Conservation (phyloP, 805 yeast genomes). For the Yamadazyma paraphyllophila region DNA sequence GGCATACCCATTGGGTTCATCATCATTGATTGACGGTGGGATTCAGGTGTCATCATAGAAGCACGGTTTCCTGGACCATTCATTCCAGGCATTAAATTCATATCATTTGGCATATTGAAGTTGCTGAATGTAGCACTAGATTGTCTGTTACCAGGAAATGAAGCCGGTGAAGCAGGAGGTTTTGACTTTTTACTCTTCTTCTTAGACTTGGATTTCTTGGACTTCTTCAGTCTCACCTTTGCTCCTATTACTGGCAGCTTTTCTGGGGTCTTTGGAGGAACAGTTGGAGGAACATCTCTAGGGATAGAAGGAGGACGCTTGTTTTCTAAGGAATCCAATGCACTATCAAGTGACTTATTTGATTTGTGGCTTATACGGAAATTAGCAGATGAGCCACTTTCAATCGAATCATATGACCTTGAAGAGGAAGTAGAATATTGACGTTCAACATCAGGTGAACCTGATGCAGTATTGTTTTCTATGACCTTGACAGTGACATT, state of each 20-base stretch:
- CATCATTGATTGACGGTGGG: conserved; percentile 10
- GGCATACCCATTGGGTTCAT: conserved; percentile 6
- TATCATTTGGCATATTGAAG: conserved; percentile 1
- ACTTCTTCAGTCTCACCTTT: background rate
- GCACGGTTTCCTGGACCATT: conserved; percentile 1
- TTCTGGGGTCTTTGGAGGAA: conserved; percentile 6
- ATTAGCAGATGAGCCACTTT: conserved; percentile 29
- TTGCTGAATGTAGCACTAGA: background rate
- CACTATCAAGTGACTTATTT: conserved; percentile 2
- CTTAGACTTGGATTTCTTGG: conserved; percentile 3
- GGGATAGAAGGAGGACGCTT: background rate
- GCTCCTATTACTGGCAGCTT: background rate
- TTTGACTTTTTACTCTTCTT: background rate
- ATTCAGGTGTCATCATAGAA: conserved; percentile 1
- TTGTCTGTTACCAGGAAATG: background rate
- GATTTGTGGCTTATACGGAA: conserved; percentile 19
- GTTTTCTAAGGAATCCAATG: background rate
- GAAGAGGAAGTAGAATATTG: conserved; percentile 9
- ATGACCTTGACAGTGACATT: background rate
- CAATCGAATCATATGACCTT: conserved; percentile 30
- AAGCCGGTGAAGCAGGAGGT: background rate
- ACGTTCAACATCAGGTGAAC: conserved; percentile 10
- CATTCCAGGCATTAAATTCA: conserved; percentile 7
- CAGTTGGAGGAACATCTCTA: background rate
- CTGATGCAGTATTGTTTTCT: background rate